Conservation (phyloP, 2,329 filamentous ascomycete species). For the Trichoderma koningii region DNA sequence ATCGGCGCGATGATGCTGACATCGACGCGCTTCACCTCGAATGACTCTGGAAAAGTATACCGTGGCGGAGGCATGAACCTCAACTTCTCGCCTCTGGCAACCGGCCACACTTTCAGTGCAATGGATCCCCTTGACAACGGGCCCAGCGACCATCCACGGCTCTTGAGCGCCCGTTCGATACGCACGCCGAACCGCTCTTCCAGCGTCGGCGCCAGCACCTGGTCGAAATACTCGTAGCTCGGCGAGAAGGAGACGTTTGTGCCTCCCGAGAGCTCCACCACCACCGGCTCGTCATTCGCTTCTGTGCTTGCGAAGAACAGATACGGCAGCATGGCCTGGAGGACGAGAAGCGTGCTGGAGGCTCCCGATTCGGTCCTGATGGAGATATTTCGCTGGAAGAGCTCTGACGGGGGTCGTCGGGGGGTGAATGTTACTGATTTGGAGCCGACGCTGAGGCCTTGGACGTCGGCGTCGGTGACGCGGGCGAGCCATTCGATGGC, state of each 20-base stretch:
- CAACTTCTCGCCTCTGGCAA: slow-evolving; percentile 42
- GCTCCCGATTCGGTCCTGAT: slow-evolving; percentile 54
- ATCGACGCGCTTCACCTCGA: slow-evolving; percentile 50
- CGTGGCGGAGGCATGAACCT: slow-evolving; percentile 37
- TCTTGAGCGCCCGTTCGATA: slow-evolving; percentile 48
- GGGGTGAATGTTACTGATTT: slow-evolving; percentile 53
- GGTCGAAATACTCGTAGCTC: slow-evolving; percentile 64
- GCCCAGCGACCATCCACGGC: slow-evolving; percentile 56
- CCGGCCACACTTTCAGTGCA: slow-evolving; percentile 45
- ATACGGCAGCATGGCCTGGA: slow-evolving; percentile 63
- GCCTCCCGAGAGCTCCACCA: slow-evolving; percentile 57
- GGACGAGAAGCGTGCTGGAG: slow-evolving; percentile 58
- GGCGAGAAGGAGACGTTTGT: slow-evolving; percentile 61
- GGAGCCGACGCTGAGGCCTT: slow-evolving; percentile 55
- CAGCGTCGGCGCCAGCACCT: slow-evolving; percentile 59
- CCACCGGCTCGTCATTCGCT: slow-evolving; percentile 45
- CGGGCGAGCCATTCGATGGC: slow-evolving; percentile 57
- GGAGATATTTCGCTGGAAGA: slow-evolving; percentile 48
- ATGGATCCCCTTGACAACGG: slow-evolving; percentile 46
- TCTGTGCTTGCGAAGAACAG: slow-evolving; percentile 56
- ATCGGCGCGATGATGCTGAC: slow-evolving; percentile 54
- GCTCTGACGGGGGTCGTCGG: slow-evolving; percentile 41
- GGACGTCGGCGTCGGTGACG: slow-evolving; percentile 53
- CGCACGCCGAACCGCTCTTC: slow-evolving; percentile 52
- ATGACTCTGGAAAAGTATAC: slow-evolving; percentile 34